Conservation (phyloP, 768 basidiomycete species). For the Pulveroboletus sp. region DNA sequence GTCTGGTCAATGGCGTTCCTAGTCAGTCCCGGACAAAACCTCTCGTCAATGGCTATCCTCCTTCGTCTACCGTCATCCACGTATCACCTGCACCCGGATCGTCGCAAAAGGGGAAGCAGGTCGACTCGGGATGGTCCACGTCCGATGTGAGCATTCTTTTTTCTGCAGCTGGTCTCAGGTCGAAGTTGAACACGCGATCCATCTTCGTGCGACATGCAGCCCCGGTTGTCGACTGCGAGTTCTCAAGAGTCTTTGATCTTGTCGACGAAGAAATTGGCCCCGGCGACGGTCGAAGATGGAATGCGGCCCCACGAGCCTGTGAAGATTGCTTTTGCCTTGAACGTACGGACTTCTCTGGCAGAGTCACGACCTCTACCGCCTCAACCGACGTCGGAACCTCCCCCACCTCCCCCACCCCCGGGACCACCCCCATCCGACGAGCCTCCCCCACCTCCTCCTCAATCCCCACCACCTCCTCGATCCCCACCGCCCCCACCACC, state of each 20-base stretch:
- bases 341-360: constrained; percentile 22
- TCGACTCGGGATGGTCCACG: constrained; percentile 33
- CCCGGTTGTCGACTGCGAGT: constrained; percentile 6
- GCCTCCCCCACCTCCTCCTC: constrained; percentile 24
- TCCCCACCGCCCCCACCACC: constrained; percentile 8
- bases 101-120: constrained; percentile 40
- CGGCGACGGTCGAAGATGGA: constrained; percentile 27
- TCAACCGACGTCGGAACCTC: constrained; percentile 35
- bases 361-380: constrained; percentile 32
- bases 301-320: constrained; percentile 30
- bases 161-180: neutral
- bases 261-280: constrained; percentile 13
- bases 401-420: constrained; percentile 34
- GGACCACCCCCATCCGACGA: constrained; percentile 27
- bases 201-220: constrained; percentile 14
- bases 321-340: constrained; percentile 30
- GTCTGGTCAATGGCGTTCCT: constrained; percentile 42
- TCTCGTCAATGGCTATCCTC: constrained; percentile 40
- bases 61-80: constrained; percentile 21
- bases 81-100: constrained; percentile 32
- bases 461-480: constrained; percentile 28
- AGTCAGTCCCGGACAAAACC: constrained; percentile 35
- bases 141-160: constrained; percentile 31
- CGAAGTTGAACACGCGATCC: neutral
- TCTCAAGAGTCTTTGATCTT: constrained; percentile 13